A percentile compares a stretch with the other conserved stretches of the same genome.
These are phyloP conservation scores for Ophiocordyceps camponoti-saundersi DNA, from an alignment of 2,329 filamentous ascomycete genomes.

Conservation along the genomic window DNA sequence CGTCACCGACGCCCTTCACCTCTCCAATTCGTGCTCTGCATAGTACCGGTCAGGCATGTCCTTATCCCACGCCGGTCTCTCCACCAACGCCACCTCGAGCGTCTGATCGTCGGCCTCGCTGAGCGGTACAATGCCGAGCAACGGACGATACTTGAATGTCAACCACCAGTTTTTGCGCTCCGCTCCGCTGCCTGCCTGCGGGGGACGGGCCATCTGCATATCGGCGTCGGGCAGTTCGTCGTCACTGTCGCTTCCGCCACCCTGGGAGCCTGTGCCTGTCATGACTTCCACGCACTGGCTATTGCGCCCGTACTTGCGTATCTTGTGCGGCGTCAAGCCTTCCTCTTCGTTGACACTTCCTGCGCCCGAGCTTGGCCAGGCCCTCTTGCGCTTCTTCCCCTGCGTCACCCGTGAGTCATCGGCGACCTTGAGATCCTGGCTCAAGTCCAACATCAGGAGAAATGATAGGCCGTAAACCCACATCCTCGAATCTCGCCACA, in stretches of 20 bases:
- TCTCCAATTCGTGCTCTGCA: conserved; percentile 36
- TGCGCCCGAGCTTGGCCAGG: conserved; percentile 29
- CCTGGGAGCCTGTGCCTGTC: conserved; percentile 20
- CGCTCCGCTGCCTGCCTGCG: background rate
- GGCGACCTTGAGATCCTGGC: conserved; percentile 40
- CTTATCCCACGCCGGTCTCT: conserved; percentile 71
- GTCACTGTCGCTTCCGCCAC: conserved; percentile 17
- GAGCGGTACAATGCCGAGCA: conserved; percentile 52
- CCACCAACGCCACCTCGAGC: conserved; percentile 73
- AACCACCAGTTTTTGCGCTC: conserved; percentile 44
- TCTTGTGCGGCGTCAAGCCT: conserved; percentile 24
- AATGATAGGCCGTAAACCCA: conserved; percentile 83
- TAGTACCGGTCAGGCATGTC: conserved; percentile 59
- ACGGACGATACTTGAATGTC: conserved; percentile 88
- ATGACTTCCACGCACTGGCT: conserved; percentile 22
- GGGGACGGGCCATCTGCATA: conserved; percentile 12
- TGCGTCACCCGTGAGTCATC: conserved; percentile 7
- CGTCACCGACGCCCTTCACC: conserved; percentile 4
- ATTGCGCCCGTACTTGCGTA: conserved; percentile 22
- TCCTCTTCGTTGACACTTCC: conserved; percentile 33
- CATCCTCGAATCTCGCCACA: conserved; percentile 66
- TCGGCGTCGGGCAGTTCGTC: conserved; percentile 18
- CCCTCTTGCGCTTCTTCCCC: conserved; percentile 37
- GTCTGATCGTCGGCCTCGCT: conserved; percentile 17
- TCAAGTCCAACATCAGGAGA: conserved; percentile 83